A percentile compares a stretch with the other conserved stretches of the same genome.
Conservation (phyloP, 306 rosid species). For the Rosa multiflora region DNA sequence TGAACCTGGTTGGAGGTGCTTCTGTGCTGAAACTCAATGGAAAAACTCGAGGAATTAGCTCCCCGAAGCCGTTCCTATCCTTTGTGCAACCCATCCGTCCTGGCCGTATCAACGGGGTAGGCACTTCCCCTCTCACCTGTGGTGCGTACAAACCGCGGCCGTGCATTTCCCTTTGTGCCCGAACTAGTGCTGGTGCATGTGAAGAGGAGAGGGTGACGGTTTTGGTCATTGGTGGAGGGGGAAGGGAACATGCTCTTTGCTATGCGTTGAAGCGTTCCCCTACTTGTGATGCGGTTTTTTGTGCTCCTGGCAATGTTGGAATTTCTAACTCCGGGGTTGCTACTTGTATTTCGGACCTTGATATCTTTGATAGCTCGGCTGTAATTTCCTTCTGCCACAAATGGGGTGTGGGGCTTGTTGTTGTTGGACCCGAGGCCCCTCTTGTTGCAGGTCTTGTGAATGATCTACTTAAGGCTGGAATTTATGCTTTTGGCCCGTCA, state of each 20-base stretch:
- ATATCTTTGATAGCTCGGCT: slow-evolving; percentile 56
- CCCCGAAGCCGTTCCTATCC: slow-evolving; percentile 26
- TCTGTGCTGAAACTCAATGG: slow-evolving; percentile 30
- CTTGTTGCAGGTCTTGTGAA: slow-evolving; percentile 84
- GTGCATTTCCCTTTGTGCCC: slow-evolving; percentile 27
- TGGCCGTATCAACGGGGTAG: neutral
- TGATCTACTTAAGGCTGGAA: slow-evolving; percentile 64
- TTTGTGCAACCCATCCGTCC: neutral
- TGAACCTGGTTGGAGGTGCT: slow-evolving; percentile 36
- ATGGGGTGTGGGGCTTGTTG: slow-evolving; percentile 80
- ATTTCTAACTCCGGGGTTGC: slow-evolving; percentile 80
- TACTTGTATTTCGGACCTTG: slow-evolving; percentile 72
- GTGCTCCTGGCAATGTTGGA: slow-evolving; percentile 96
- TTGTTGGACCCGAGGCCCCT: slow-evolving; percentile 95
- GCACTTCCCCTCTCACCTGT: slow-evolving; percentile 11
- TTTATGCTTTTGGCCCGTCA: slow-evolving; percentile 92
- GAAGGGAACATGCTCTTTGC: slow-evolving; percentile 96
- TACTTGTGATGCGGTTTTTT: slow-evolving; percentile 62
- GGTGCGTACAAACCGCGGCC: slow-evolving; percentile 21
- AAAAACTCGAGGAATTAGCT: neutral
- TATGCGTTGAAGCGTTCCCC: slow-evolving; percentile 87
- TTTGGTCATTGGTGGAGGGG: slow-evolving; percentile 95
- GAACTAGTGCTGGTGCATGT: neutral
- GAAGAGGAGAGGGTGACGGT: slow-evolving; percentile 52
- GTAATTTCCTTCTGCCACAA: slow-evolving; percentile 65